A percentile compares a stretch with the other conserved stretches of the same genome.
phyloP scores from a whole-genome alignment of 345 rosid species.

The Citrus inodora region DNA sequence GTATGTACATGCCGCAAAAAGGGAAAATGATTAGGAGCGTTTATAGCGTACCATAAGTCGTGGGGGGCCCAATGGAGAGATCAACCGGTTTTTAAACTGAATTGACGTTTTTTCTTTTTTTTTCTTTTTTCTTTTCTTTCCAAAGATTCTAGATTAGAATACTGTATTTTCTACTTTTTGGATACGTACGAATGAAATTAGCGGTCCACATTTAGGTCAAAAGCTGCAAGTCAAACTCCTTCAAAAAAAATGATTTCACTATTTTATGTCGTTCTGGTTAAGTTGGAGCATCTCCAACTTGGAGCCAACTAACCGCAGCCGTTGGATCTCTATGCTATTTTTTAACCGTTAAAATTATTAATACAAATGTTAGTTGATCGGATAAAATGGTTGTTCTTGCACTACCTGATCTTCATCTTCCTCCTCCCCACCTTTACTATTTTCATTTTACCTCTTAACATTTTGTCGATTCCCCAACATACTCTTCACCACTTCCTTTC shows the following conservation, averaged over 20 bases:
- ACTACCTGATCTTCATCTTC: conserved; percentile 15
- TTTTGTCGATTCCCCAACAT: conserved; percentile 36
- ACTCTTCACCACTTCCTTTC: conserved; percentile 44
- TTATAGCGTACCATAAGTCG: neutral
- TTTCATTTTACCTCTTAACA: conserved; percentile 28
- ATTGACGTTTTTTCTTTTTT: too few species aligned
- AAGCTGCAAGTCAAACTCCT: neutral
- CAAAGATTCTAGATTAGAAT: too few species aligned
- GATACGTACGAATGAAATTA: neutral
- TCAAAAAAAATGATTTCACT: too few species aligned
- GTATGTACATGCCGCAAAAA: neutral
- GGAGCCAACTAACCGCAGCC: too few species aligned
- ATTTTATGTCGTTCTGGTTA: too few species aligned
- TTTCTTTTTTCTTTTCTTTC: too few species aligned
- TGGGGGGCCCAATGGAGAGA: neutral
- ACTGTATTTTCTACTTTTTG: neutral
- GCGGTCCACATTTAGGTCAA: neutral
- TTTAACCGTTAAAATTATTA: too few species aligned
- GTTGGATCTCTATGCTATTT: too few species aligned
- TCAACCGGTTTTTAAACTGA: neutral
- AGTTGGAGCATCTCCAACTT: too few species aligned
- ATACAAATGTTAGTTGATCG: too few species aligned
- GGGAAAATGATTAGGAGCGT: conserved; percentile 4
- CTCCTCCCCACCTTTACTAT: neutral
- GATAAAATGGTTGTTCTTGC: neutral